Percentiles rank a stretch among this genome's conserved stretches.
Evolutionary conservation across 495 filamentous ascomycete species (phyloP).

Genomic region (Penicillium lagena): DNA sequence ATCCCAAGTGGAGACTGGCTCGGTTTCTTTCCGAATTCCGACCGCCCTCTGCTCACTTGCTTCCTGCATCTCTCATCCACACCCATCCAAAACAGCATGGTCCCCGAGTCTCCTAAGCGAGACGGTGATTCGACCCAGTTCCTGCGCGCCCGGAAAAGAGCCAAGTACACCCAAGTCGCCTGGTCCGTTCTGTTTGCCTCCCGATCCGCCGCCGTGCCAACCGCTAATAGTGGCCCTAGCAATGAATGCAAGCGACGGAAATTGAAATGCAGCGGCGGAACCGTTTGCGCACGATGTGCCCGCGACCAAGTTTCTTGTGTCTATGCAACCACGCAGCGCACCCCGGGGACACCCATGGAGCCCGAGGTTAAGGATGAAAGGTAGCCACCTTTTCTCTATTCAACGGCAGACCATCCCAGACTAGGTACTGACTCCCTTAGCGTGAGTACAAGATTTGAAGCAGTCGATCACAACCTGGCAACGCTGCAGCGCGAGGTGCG

Average conservation of each 20-base stretch:
- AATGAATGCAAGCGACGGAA: slow-evolving; percentile 90
- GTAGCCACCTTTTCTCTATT: slow-evolving; percentile 2
- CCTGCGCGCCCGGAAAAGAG: slow-evolving; percentile 3
- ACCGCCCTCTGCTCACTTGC: too few relatives aligned
- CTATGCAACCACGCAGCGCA: slow-evolving; percentile 37
- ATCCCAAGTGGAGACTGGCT: too few relatives aligned
- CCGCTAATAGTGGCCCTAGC: slow-evolving; percentile 18
- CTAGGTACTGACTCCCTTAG: slow-evolving; percentile 9
- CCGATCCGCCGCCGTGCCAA: neutral
- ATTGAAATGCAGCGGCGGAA: slow-evolving; percentile 84
- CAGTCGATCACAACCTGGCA: slow-evolving; percentile 25
- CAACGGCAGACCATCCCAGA: neutral
- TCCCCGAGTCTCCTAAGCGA: too few relatives aligned
- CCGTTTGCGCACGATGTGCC: slow-evolving; percentile 69
- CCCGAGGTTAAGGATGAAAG: slow-evolving; percentile 14
- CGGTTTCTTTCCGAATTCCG: too few relatives aligned
- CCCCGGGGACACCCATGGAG: slow-evolving; percentile 1
- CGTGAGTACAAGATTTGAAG: slow-evolving; percentile 12
- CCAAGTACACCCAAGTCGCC: slow-evolving; percentile 32
- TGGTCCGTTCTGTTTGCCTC: slow-evolving; percentile 17
- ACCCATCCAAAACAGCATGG: too few relatives aligned
- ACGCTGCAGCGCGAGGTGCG: slow-evolving; percentile 26
- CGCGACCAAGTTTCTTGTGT: slow-evolving; percentile 58
- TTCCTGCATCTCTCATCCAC: too few relatives aligned
- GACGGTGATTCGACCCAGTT: too few relatives aligned